phyloP scores from a whole-genome alignment of 257 asterid genomes.

The Solanum ahanhuiri region DNA sequence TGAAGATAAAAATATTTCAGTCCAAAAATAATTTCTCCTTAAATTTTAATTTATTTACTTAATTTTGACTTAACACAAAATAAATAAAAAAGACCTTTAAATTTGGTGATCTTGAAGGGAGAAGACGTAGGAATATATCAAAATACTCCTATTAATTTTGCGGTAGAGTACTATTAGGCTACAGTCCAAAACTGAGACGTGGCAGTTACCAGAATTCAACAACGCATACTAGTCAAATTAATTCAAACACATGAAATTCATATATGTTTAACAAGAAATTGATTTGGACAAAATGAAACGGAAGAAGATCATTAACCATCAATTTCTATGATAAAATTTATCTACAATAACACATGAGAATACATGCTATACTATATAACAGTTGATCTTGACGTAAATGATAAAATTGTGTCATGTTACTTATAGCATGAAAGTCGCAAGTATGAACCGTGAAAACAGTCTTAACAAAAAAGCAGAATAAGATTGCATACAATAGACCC shows the following conservation, averaged over 20 bases:
- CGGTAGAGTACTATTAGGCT: too few species aligned
- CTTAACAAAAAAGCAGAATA: not conserved
- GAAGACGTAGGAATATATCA: too few species aligned
- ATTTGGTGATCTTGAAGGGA: too few species aligned
- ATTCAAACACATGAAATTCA: too few species aligned
- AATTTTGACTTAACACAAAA: too few species aligned
- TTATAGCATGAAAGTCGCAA: rapidly evolving
- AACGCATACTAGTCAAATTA: too few species aligned
- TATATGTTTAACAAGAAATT: not conserved
- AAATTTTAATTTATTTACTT: too few species aligned
- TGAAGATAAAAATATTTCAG: not conserved
- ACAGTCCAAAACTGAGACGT: too few species aligned
- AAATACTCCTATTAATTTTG: too few species aligned
- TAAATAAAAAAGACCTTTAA: too few species aligned
- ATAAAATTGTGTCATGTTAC: not conserved
- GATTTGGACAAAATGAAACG: not conserved
- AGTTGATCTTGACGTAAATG: rapidly evolving
- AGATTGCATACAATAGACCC: not conserved
- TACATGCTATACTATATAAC: not conserved
- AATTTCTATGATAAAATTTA: not conserved
- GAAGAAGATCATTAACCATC: not conserved
- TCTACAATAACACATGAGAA: too few species aligned
- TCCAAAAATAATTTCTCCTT: not conserved
- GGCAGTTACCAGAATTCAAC: too few species aligned
- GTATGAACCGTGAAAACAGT: rapidly evolving